These are phyloP conservation scores for Mollisia scopiformis DNA, from an alignment of 2,329 filamentous ascomycete genomes.

Conservation along the genomic window DNA sequence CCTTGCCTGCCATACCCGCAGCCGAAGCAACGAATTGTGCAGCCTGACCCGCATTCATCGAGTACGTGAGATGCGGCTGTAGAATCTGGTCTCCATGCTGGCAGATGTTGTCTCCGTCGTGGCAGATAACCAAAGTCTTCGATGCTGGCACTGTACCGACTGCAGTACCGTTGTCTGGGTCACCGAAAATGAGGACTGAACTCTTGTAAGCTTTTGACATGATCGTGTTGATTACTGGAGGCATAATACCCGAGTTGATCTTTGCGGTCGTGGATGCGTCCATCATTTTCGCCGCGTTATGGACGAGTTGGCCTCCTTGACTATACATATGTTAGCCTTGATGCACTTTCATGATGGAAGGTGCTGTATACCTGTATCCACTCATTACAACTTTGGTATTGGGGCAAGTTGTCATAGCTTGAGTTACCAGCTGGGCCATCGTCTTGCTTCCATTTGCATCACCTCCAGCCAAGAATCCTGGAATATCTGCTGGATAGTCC, in stretches of 20 bases:
- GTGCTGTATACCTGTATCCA: background rate
- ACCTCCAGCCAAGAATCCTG: slow-evolving; percentile 48
- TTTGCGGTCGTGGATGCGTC: background rate
- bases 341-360: no score
- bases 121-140: background rate
- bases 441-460: slow-evolving; percentile 45
- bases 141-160: background rate
- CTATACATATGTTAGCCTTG: background rate
- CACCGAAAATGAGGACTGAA: background rate
- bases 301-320: background rate
- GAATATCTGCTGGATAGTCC: slow-evolving; percentile 50
- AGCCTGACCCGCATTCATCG: background rate
- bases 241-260: background rate
- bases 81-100: no score
- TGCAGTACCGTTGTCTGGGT: background rate
- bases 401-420: background rate
- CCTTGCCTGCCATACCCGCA: background rate
- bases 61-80: no score
- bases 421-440: background rate
- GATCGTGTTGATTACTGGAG: background rate
- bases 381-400: background rate
- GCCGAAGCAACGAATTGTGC: background rate
- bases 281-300: background rate
- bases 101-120: background rate
- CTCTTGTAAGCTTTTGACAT: background rate